Percentiles rank a stretch among this genome's conserved stretches.
Evolutionary conservation across 148 eudicot genomes (phyloP).

Genomic region (Cornus suecica): DNA sequence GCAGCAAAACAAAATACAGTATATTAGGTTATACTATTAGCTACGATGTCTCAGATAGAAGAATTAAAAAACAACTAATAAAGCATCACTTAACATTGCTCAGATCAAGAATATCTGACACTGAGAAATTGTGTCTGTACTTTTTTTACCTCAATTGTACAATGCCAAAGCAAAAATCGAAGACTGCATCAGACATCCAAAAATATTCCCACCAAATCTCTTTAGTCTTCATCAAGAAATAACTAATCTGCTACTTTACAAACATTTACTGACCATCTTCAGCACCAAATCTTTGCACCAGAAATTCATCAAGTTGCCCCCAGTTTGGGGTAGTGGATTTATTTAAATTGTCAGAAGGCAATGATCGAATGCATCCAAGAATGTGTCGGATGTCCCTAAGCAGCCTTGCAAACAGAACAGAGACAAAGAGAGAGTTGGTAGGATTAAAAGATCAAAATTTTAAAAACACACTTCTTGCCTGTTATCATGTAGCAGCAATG

Average conservation of each 20-base stretch:
- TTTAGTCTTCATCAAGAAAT: slow-evolving; percentile 14
- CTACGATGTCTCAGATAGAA: too few relatives aligned
- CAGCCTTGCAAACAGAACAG: slow-evolving; percentile 39
- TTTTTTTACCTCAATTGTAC: not conserved
- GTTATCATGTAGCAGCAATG: slow-evolving; percentile 11
- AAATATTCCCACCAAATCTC: slow-evolving; percentile 11
- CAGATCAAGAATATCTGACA: too few relatives aligned
- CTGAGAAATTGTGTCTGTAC: too few relatives aligned
- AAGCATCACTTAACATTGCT: too few relatives aligned
- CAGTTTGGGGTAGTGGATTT: slow-evolving; percentile 56
- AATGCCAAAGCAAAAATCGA: not conserved
- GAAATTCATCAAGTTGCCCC: slow-evolving; percentile 88
- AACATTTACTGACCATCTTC: slow-evolving; percentile 44
- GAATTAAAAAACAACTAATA: too few relatives aligned
- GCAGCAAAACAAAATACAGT: too few relatives aligned
- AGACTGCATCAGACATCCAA: slow-evolving; percentile 15
- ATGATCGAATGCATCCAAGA: slow-evolving; percentile 84
- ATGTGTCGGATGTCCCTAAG: slow-evolving; percentile 67
- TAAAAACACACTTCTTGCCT: slow-evolving; percentile 65
- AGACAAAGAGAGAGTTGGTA: not conserved
- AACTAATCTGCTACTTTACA: slow-evolving; percentile 20
- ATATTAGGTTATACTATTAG: too few relatives aligned
- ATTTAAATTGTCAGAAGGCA: slow-evolving; percentile 69
- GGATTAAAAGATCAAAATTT: not conserved
- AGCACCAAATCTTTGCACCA: slow-evolving; percentile 61